Evolutionary conservation across 2,329 filamentous ascomycete species (phyloP).

Genomic region (Pseudogymnoascus sp.): DNA sequence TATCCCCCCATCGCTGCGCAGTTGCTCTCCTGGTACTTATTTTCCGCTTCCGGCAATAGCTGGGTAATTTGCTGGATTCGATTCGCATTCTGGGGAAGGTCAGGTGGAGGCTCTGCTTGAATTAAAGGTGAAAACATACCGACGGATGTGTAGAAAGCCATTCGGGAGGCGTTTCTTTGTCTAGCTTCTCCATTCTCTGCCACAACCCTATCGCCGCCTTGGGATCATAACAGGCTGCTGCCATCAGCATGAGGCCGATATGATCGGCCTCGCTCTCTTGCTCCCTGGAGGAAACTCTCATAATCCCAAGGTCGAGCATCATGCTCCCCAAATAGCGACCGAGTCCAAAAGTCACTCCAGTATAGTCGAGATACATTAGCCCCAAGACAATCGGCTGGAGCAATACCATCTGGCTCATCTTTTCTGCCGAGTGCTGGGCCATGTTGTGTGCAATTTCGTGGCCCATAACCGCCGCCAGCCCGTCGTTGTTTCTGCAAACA

Average conservation of each 20-base stretch:
- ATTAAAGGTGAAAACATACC: constrained; percentile 33
- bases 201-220: constrained; percentile 57
- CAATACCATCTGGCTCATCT: constrained; percentile 36
- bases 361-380: constrained; percentile 27
- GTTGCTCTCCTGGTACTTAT: constrained; percentile 45
- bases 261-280: constrained; percentile 75
- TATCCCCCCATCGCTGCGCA: constrained; percentile 30
- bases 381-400: constrained; percentile 31
- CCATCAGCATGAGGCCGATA: constrained; percentile 76
- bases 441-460: constrained; percentile 76
- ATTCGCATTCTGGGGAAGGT: constrained; percentile 42
- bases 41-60: constrained; percentile 51
- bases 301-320: constrained; percentile 52
- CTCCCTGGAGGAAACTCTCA: constrained; percentile 57
- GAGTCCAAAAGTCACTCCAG: constrained; percentile 19
- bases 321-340: constrained; percentile 20
- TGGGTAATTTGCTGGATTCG: constrained; percentile 57
- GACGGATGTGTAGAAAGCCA: constrained; percentile 72
- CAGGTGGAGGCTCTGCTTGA: constrained; percentile 8
- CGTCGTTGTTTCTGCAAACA: constrained; percentile 58
- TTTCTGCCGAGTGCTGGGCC: constrained; percentile 59
- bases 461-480: constrained; percentile 65
- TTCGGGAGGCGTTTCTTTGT: constrained; percentile 48
- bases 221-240: constrained; percentile 69
- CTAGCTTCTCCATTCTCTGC: constrained; percentile 53